Evolutionary conservation across 208 protist species (phyloP).

Genomic region (Trypanosoma mega): DNA sequence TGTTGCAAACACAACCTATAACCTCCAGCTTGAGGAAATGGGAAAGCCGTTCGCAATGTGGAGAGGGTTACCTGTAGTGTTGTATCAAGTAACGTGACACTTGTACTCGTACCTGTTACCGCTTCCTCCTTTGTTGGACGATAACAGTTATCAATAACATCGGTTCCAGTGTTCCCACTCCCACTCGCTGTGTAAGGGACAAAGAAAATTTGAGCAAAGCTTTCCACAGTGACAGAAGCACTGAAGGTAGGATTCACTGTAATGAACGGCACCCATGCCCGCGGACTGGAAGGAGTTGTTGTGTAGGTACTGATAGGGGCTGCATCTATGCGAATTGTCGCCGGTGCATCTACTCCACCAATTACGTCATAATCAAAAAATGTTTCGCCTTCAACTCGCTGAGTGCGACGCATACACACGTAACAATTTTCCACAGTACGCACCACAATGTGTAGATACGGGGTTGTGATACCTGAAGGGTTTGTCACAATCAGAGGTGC

Average conservation of each 20-base stretch:
- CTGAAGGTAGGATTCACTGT: conserved; percentile 38
- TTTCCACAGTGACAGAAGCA: conserved; percentile 11
- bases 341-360: conserved; percentile 42
- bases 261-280: conserved; percentile 62
- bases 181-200: conserved; percentile 41
- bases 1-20: conserved; percentile 84
- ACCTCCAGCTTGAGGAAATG: conserved; percentile 47
- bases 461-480: conserved; percentile 26
- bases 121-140: conserved; percentile 52
- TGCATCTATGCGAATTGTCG: conserved; percentile 37
- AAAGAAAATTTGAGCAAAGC: conserved; percentile 70
- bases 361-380: conserved; percentile 79
- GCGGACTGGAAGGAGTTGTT: conserved; percentile 48
- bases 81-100: conserved; percentile 55
- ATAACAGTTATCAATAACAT: conserved; percentile 75
- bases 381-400: conserved; percentile 47
- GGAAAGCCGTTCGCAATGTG: conserved; percentile 24
- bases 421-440: conserved; percentile 55
- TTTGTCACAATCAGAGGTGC: conserved; percentile 33
- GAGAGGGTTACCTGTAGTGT: conserved; percentile 59
- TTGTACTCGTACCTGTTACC: background rate
- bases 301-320: conserved; percentile 56
- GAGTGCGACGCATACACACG: conserved; percentile 72
- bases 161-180: conserved; percentile 22
- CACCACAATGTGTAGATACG: conserved; percentile 78